Evolutionary conservation across 2,329 filamentous ascomycete species (phyloP).

Genomic region (Cladosporium velox): DNA sequence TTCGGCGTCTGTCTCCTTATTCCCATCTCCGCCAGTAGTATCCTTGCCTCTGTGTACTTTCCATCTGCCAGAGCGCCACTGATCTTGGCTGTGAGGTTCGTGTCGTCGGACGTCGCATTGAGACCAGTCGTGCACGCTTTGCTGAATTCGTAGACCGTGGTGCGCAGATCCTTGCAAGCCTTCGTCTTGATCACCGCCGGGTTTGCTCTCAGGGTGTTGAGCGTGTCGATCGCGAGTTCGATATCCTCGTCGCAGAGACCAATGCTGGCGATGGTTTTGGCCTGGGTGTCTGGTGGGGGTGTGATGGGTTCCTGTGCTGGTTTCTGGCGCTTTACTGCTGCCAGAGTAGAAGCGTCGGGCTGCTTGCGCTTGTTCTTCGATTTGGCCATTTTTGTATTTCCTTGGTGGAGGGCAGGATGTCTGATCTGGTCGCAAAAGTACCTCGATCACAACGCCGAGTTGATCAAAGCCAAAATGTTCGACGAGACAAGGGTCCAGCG

Average conservation of each 20-base stretch:
- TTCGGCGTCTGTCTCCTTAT: slow-evolving; percentile 67
- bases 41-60: slow-evolving; percentile 64
- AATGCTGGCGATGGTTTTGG: slow-evolving; percentile 19
- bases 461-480: slow-evolving; percentile 5
- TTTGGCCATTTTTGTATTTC: slow-evolving; percentile 14
- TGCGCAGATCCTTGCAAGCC: slow-evolving; percentile 65
- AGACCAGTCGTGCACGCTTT: slow-evolving; percentile 68
- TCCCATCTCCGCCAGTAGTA: slow-evolving; percentile 69
- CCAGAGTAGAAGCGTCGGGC: slow-evolving; percentile 1
- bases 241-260: slow-evolving; percentile 55
- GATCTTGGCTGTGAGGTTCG: slow-evolving; percentile 67
- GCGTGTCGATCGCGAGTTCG: slow-evolving; percentile 66
- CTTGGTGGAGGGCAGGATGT: background rate
- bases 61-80: slow-evolving; percentile 66
- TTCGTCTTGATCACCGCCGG: slow-evolving; percentile 68
- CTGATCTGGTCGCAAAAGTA: background rate
- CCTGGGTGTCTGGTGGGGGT: slow-evolving; percentile 17
- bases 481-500: background rate
- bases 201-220: slow-evolving; percentile 59
- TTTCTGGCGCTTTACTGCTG: slow-evolving; percentile 12
- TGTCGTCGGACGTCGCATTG: slow-evolving; percentile 59
- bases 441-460: slow-evolving; percentile 1
- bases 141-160: slow-evolving; percentile 68
- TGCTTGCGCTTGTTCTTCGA: slow-evolving; percentile 21
- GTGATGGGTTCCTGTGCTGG: slow-evolving; percentile 20